Conservation (phyloP, 306 rosid species). For the Neltuma alba region DNA sequence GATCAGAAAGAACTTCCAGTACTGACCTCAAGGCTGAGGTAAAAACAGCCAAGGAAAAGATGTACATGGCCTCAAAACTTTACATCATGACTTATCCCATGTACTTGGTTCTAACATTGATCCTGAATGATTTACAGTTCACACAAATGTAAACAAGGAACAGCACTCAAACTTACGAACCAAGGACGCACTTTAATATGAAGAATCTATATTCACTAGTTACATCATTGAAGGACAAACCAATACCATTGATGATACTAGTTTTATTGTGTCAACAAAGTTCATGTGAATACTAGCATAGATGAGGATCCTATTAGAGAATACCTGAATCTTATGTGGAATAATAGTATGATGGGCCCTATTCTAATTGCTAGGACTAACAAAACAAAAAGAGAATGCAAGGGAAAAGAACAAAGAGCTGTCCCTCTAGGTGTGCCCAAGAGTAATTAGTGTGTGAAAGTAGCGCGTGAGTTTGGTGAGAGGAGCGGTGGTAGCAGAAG, state of each 20-base stretch:
- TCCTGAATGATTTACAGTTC: background rate
- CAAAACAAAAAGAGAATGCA: too few species aligned
- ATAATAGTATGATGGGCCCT: background rate
- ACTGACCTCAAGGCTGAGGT: background rate
- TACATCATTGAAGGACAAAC: slow-evolving; percentile 7
- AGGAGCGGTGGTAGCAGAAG: background rate
- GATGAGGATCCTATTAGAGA: background rate
- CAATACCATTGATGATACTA: slow-evolving; percentile 5
- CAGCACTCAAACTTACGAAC: background rate
- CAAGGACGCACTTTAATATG: background rate
- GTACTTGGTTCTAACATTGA: background rate
- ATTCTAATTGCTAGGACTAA: too few species aligned
- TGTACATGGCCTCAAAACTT: background rate
- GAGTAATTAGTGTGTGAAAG: too few species aligned
- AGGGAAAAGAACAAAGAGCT: too few species aligned
- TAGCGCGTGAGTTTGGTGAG: too few species aligned
- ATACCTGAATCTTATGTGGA: slow-evolving; percentile 13
- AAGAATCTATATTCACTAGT: slow-evolving; percentile 10
- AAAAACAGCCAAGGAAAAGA: background rate
- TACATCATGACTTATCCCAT: background rate
- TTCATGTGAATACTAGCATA: background rate
- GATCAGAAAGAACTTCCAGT: background rate
- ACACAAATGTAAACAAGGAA: background rate
- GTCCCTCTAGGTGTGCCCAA: too few species aligned
- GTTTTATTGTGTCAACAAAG: background rate